A percentile compares a stretch with the other conserved stretches of the same genome.
Conservation (phyloP, 306 rosid species). For the Hippophae tibetana region DNA sequence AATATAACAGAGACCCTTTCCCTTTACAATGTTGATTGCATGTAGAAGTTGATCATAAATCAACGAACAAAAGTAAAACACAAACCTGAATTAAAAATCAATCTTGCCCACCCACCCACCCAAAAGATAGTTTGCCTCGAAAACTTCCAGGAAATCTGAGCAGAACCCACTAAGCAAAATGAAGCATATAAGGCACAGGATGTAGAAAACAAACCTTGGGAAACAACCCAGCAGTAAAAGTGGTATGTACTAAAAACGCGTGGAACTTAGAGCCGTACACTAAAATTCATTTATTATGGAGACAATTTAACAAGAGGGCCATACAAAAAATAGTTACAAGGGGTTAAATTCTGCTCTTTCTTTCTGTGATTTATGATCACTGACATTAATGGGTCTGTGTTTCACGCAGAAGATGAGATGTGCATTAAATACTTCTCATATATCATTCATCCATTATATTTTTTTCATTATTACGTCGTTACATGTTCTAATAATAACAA, state of each 20-base stretch:
- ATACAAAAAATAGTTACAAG: slow-evolving; percentile 16
- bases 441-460: too few species aligned
- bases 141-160: slow-evolving; percentile 15
- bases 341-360: slow-evolving; percentile 24
- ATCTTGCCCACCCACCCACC: slow-evolving; percentile 2
- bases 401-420: slow-evolving; percentile 1
- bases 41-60: slow-evolving; percentile 9
- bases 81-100: neutral
- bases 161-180: slow-evolving; percentile 8
- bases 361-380: slow-evolving; percentile 1
- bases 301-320: slow-evolving; percentile 15
- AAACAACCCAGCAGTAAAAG: neutral
- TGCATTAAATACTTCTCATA: too few species aligned
- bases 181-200: slow-evolving; percentile 12
- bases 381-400: slow-evolving; percentile 34
- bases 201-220: neutral
- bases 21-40: slow-evolving; percentile 4
- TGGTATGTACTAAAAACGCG: slow-evolving; percentile 1
- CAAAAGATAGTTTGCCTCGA: slow-evolving; percentile 13
- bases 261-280: neutral
- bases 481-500: too few species aligned
- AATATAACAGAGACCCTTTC: neutral
- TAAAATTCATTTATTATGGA: neutral
- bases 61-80: slow-evolving; percentile 3
- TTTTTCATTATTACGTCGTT: too few species aligned